Conservation (phyloP, 108 stramenopile species). For the Cylindrotheca closterium region DNA sequence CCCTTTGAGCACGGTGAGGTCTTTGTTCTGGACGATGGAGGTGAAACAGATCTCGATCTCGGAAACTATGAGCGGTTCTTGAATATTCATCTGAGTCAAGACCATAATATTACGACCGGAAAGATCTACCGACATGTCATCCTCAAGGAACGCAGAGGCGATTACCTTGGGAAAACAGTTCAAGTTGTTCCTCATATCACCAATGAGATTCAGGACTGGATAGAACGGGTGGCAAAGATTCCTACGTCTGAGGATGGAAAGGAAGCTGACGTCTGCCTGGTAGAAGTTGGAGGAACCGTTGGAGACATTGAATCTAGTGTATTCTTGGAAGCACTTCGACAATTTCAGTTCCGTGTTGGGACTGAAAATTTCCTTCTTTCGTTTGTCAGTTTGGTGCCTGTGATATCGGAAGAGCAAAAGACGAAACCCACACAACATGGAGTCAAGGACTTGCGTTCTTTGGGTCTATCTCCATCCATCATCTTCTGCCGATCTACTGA, state of each 20-base stretch:
- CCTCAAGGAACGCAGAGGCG: conserved; percentile 92
- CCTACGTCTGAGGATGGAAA: conserved; percentile 60
- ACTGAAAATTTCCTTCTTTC: conserved; percentile 92
- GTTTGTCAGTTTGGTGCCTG: conserved; percentile 96
- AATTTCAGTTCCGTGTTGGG: conserved; percentile 98
- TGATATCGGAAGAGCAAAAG: conserved; percentile 98
- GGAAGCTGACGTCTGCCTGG: conserved; percentile 94
- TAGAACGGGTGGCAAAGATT: conserved; percentile 71
- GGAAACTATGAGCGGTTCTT: conserved; percentile 99
- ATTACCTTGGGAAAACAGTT: conserved; percentile 98
- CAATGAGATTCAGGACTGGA: conserved; percentile 91
- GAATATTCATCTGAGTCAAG: conserved; percentile 78
- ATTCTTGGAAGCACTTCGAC: conserved; percentile 97
- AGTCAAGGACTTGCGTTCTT: conserved; percentile 91
- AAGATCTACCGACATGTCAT: conserved; percentile 96
- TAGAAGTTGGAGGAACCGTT: conserved; percentile 99
- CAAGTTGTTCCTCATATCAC: conserved; percentile 94
- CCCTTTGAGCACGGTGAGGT: conserved; percentile 97
- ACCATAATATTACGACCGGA: conserved; percentile 97
- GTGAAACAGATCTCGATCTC: conserved; percentile 98
- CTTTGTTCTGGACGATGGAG: conserved; percentile 97
- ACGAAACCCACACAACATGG: conserved; percentile 99
- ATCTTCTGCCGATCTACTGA: conserved; percentile 94
- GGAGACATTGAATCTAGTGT: conserved; percentile 96
- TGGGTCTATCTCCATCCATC: conserved; percentile 92